Base-by-base conservation (phyloP, 1,284 basidiomycete species). In the Amylostereum areolatum region DNA sequence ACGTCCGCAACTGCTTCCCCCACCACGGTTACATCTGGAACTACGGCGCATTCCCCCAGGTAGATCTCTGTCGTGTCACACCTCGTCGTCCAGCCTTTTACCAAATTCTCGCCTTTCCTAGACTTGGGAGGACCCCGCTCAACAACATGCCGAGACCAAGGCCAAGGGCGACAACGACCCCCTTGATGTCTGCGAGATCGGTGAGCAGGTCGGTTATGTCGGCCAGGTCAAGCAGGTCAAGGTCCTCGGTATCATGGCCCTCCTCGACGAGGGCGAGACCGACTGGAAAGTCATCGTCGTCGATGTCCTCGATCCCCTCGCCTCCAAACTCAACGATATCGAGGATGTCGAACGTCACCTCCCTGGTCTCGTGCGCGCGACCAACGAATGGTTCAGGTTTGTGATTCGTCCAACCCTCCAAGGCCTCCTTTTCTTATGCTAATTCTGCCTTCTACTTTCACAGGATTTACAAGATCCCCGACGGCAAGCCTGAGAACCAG, bases 151-250 rank as follows among this genome's bases (percentile, higher is more conserved):
- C 51, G 97, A 99, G 78, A 99, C 97, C 66, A 98, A 98, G 74
- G 97, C 97, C 56, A 91, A 90, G 74, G 97, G 97, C 54, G 97
- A 99, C 79, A 97, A 99, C 66, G 97, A 99, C 75, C 97, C 97
- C 56, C 87, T 99, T 60, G 97, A 99, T 72, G 96, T 99, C 56
- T 98, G 97, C 73, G 97, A 99, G 76, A 99, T 99, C 65, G 97
- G 97, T 56, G 97, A 99, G 73, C 92, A 96, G 68, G 92, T 99
- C 62, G 97, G 95, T 57, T 94, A 96, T 72, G 84, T 88, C 55
- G 97, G 97, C 55, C 96, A 99, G 73, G 83, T 99, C 71, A 99
- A 99, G 79, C 97, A 99, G 73, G 97, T 99, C 83, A 99, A 99
- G 79, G 92, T 99, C 56, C 92, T 99, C 65, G 97, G 97, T 60